Evolutionary conservation across 2,329 filamentous ascomycete species (phyloP), one percentile per base, ranked within the genome.

Genomic region (Xylaria sp.): DNA sequence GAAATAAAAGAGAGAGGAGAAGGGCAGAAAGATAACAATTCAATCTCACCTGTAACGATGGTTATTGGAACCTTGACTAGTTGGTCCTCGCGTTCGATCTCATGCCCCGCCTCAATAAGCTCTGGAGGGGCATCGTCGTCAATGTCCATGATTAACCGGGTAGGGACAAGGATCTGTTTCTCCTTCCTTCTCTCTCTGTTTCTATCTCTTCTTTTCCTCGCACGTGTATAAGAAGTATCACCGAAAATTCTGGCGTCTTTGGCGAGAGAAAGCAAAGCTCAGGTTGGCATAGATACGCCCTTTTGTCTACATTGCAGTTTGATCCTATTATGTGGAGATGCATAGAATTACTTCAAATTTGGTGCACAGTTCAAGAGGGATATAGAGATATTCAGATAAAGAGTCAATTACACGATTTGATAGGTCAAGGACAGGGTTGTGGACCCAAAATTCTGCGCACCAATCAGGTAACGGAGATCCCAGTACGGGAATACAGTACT

Each of bases 1-100:
- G 12, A 44, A 9, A 51, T n/a, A 2, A 8, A 57, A 50, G 23
- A 1, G 71, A 28, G 28, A 28, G 28, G 28, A 28, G 3, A 28
- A 6, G 28, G 28, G 28, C n/a, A 28, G 5, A 5, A 5, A 28
- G 3, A 28, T 28, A 28, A 28, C 1, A 28, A 28, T 28, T 28
- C 28, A 28, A 28, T 28, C 79, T 69, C 83, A 90, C 91, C 93
- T 63, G 93, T 96, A 10, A 96, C 91, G 71, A 96, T 94, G 0
- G 93, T 95, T 72, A 96, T 93, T 20, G 93, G 93, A 0, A 95
- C 93, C 81, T 92, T 94, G 69, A 88, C 81, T 8, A 82, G 80
- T 57, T 86, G 84, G 70, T 89, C 87, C 55, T 86, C 83, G 20
- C 84, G 80, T 3, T 81, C 81, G 34, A 80, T 76, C 39, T 78